phyloP scores from a whole-genome alignment of 306 rosid species.

The Mucuna pruriens region DNA sequence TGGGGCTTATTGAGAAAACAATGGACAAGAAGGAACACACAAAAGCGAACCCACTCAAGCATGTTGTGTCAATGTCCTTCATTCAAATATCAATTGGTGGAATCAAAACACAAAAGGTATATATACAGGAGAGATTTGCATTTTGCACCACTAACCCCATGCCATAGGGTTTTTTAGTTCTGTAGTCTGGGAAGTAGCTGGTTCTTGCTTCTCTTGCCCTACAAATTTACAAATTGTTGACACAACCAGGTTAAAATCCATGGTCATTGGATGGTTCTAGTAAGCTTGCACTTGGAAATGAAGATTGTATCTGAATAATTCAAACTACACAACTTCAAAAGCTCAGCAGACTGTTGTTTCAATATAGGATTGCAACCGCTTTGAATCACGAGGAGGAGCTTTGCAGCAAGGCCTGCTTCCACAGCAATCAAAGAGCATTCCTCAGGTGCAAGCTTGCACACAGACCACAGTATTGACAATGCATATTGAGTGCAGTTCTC shows the following conservation, averaged over 20 bases:
- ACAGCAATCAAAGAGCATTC: slow-evolving; percentile 66
- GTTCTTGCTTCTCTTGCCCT: slow-evolving; percentile 31
- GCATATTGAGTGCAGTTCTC: slow-evolving; percentile 72
- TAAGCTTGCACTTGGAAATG: slow-evolving; percentile 79
- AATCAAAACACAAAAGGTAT: slow-evolving; percentile 34
- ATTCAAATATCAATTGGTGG: slow-evolving; percentile 46
- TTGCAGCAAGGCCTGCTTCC: slow-evolving; percentile 73
- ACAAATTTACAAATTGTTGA: slow-evolving; percentile 27
- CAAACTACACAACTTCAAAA: slow-evolving; percentile 72
- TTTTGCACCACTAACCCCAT: slow-evolving; percentile 31
- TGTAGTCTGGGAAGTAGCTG: slow-evolving; percentile 2
- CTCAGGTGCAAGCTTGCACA: slow-evolving; percentile 65
- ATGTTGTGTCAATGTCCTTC: slow-evolving; percentile 36
- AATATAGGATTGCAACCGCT: slow-evolving; percentile 67
- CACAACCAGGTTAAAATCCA: slow-evolving; percentile 2
- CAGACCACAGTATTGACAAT: slow-evolving; percentile 59
- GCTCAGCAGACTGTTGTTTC: slow-evolving; percentile 71
- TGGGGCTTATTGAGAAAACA: slow-evolving; percentile 49
- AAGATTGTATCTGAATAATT: slow-evolving; percentile 68
- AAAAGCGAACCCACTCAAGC: not conserved
- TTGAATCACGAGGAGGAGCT: slow-evolving; percentile 69
- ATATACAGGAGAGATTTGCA: slow-evolving; percentile 46
- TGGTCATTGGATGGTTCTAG: slow-evolving; percentile 70
- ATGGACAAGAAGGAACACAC: slow-evolving; percentile 13
- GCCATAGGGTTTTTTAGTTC: slow-evolving; percentile 27